Evolutionary conservation across 2,329 filamentous ascomycete genomes (phyloP).

Genomic region (Endoconidiophora laricicola): DNA sequence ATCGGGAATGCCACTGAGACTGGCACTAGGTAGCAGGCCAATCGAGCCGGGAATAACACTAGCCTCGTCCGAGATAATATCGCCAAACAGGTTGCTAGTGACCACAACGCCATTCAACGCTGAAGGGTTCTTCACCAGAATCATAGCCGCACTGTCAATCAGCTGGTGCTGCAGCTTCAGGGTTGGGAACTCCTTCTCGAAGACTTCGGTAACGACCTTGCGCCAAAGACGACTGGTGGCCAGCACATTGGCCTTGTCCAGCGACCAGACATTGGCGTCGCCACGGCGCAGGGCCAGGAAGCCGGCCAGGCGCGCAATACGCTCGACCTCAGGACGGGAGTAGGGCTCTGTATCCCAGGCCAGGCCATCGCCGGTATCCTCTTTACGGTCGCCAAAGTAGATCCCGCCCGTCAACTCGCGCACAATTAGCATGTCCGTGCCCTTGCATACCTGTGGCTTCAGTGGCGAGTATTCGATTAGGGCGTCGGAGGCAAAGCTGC

Average conservation of each 20-base stretch:
- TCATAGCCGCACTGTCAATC: slow-evolving; percentile 92
- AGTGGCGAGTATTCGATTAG: slow-evolving; percentile 76
- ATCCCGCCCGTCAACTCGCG: slow-evolving; percentile 85
- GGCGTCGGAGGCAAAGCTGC: slow-evolving; percentile 81
- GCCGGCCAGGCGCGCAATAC: slow-evolving; percentile 67
- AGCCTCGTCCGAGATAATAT: slow-evolving; percentile 92
- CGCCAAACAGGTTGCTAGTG: slow-evolving; percentile 86
- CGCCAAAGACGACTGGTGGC: slow-evolving; percentile 83
- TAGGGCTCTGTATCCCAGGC: slow-evolving; percentile 82
- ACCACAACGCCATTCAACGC: slow-evolving; percentile 80
- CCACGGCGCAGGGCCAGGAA: slow-evolving; percentile 62
- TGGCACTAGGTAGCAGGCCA: slow-evolving; percentile 75
- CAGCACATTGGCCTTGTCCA: slow-evolving; percentile 95
- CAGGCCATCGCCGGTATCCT: slow-evolving; percentile 55
- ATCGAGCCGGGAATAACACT: slow-evolving; percentile 85
- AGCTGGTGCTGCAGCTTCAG: slow-evolving; percentile 74
- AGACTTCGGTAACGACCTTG: slow-evolving; percentile 68
- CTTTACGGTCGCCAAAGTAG: slow-evolving; percentile 83
- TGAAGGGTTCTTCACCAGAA: slow-evolving; percentile 88
- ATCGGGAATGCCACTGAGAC: slow-evolving; percentile 71
- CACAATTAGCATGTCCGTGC: slow-evolving; percentile 82
- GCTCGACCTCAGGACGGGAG: slow-evolving; percentile 69
- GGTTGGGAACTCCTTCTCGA: slow-evolving; percentile 77
- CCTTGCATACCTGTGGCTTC: slow-evolving; percentile 69
- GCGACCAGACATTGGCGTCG: slow-evolving; percentile 55